Conservation (phyloP, 2,329 filamentous ascomycete species). For the Lecanicillium sp. region DNA sequence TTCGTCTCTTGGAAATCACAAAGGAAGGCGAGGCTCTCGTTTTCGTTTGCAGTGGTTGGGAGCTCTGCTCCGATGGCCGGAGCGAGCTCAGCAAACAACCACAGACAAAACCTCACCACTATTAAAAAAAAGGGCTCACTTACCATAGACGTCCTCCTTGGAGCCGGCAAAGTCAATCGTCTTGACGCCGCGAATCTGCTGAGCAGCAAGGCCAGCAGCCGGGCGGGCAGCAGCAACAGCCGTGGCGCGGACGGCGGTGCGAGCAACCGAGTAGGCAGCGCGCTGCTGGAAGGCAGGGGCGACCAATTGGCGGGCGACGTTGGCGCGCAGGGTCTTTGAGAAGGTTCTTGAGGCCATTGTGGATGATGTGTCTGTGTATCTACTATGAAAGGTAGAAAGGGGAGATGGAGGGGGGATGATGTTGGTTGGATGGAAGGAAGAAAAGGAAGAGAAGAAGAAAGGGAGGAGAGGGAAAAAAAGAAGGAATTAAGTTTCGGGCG, state of each 20-base stretch:
- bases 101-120: no score
- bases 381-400: neutral
- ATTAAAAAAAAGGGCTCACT: conserved; percentile 20
- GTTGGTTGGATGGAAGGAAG: no score
- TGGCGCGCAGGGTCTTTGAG: conserved; percentile 58
- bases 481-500: conserved; percentile 7
- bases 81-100: no score
- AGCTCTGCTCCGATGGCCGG: neutral
- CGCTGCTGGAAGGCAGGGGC: conserved; percentile 54
- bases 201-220: conserved; percentile 44
- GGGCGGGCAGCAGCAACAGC: conserved; percentile 46
- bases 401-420: conserved; percentile 4
- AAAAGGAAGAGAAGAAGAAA: conserved; percentile 7
- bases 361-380: conserved; percentile 23
- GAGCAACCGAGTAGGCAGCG: conserved; percentile 54
- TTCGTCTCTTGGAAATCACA: neutral
- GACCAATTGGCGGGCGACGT: conserved; percentile 56
- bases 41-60: no score
- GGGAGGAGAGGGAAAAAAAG: conserved; percentile 5
- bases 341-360: conserved; percentile 74
- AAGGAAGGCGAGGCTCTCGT: no score
- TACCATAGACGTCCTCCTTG: conserved; percentile 93
- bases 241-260: conserved; percentile 43
- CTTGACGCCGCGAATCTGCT: conserved; percentile 87
- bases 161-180: conserved; percentile 96